phyloP scores from a whole-genome alignment of 805 yeast genomes.

The Ogataea allantospora region DNA sequence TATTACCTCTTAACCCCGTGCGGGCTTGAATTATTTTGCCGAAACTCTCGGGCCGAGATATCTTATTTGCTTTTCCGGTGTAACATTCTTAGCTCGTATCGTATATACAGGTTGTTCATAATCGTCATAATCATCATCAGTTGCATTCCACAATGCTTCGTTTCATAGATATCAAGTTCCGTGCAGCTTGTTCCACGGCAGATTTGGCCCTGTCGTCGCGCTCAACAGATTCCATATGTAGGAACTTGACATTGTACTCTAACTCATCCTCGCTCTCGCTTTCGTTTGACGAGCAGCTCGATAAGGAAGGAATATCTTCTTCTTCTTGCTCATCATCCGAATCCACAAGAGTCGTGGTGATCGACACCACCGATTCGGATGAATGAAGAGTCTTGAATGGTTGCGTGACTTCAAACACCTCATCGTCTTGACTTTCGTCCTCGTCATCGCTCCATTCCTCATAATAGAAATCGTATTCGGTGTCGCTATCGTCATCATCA shows the following conservation, averaged over 20 bases:
- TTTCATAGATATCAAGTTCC: background rate
- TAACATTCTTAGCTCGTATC: no score
- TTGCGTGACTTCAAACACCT: background rate
- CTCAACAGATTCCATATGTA: conserved; percentile 3
- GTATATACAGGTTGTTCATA: no score
- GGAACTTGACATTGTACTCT: conserved; percentile 4
- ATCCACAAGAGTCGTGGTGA: background rate
- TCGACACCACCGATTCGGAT: conserved; percentile 3
- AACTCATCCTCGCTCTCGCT: conserved; percentile 23
- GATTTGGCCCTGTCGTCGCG: conserved; percentile 1
- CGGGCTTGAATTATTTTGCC: background rate
- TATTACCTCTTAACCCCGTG: background rate
- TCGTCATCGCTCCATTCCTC: conserved; percentile 23
- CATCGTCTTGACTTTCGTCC: no score
- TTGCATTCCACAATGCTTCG: conserved; percentile 6
- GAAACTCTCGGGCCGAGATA: no score
- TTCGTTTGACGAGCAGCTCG: conserved; percentile 30
- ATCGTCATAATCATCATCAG: conserved; percentile 1
- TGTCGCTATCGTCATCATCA: conserved; percentile 31
- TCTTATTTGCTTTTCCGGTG: no score
- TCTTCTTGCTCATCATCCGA: conserved; percentile 1
- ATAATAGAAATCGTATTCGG: conserved; percentile 21
- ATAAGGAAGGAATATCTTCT: conserved; percentile 25
- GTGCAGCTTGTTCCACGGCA: background rate
- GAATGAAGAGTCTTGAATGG: background rate